A percentile compares a stretch with the other conserved stretches of the same genome.
Evolutionary conservation across 495 filamentous ascomycete genomes (phyloP).

Genomic region (Amniculicola lignicola): DNA sequence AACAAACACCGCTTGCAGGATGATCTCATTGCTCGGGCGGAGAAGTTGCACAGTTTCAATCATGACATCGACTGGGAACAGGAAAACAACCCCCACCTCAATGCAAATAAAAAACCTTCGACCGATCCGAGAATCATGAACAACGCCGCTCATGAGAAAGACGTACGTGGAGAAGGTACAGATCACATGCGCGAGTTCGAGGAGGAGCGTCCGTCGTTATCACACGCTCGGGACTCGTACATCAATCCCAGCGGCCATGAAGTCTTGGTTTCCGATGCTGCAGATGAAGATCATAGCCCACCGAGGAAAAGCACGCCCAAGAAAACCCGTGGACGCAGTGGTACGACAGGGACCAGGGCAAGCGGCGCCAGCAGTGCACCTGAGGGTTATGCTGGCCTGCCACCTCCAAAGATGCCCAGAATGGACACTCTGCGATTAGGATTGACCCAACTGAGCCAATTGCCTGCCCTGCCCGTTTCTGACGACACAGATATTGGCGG

Average conservation of each 20-base stretch:
- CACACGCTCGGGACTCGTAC: constrained; percentile 63
- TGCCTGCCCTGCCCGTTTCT: constrained; percentile 60
- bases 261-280: constrained; percentile 59
- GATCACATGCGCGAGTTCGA: constrained; percentile 64
- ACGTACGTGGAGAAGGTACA: constrained; percentile 71
- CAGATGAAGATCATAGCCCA: constrained; percentile 56
- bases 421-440: constrained; percentile 56
- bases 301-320: constrained; percentile 9
- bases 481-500: constrained; percentile 82
- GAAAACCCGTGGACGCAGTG: constrained; percentile 17
- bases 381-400: constrained; percentile 46
- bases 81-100: constrained; percentile 58
- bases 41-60: constrained; percentile 73
- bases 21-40: constrained; percentile 58
- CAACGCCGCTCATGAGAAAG: constrained; percentile 64
- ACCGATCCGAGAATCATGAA: constrained; percentile 62
- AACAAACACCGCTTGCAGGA: constrained; percentile 59
- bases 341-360: constrained; percentile 12
- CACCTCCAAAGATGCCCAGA: constrained; percentile 51
- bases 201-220: constrained; percentile 53
- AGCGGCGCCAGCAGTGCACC: constrained; percentile 16
- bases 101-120: constrained; percentile 57
- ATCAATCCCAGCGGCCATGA: constrained; percentile 59
- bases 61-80: constrained; percentile 76
- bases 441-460: constrained; percentile 58